Base-by-base conservation (phyloP, 2,329 filamentous ascomycete genomes). In the Microcyclosporella mali region DNA sequence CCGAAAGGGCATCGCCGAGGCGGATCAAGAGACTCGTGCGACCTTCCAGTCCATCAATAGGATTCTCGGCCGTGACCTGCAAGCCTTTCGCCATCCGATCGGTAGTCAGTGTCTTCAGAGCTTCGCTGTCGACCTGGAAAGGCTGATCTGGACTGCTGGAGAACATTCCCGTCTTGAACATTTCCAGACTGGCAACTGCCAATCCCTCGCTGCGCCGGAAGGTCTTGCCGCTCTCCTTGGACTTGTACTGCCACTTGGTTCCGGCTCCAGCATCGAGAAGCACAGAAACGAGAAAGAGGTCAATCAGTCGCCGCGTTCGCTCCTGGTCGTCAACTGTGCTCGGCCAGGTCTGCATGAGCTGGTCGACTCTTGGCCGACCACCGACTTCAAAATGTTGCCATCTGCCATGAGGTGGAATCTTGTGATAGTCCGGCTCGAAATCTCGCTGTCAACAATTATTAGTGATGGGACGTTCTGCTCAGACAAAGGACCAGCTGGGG, bases 121-220 rank as follows among this genome's bases (percentile, higher is more conserved):
- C 92, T 4, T 79, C 79, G 51, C 84, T 88, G 68, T 98, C 90
- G 19, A 97, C 92, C 64, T 94, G 89, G 59, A 81, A 87, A 38
- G 88, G 88, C 66, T 95, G 88, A 45, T 70, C 75, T 2, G 79
- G 73, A 60, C 90, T 79, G 65, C 88, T 85, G 52, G 88, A 95
- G 69, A 97, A 97, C 27, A 87, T 61, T 27, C 92, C 92, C 11
- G 78, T 74, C 69, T 95, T 95, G 76, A 95, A 95, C 89, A 95
- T 95, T 56, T 95, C 89, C 56, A 84, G 61, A 61, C 78, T 82
- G 33, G 81, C 81, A 8, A 84, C 81, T 7, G 89, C 89, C 42
- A 95, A 74, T 7, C 89, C 89, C 65, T 95, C 92, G 48, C 88
- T 95, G 38, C 92, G 81, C 40, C 80, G 75, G 66, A 90, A 97